Conservation (phyloP, 2,329 filamentous ascomycete species). For the Diaporthe ampelina region DNA sequence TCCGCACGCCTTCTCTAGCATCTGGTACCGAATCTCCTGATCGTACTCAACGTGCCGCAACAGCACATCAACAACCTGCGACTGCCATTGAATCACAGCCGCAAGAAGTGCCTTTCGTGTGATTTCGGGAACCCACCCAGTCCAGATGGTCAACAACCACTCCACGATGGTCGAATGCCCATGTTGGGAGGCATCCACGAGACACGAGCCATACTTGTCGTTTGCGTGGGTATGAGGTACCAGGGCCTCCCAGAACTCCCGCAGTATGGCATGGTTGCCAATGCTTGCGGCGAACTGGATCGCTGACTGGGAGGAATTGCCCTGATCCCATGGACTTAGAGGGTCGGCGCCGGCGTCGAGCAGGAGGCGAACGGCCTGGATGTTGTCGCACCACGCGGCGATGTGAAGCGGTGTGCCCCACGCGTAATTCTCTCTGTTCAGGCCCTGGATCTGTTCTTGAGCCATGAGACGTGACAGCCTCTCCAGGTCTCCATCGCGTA, state of each 20-base stretch:
- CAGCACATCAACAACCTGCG: neutral
- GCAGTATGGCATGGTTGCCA: neutral
- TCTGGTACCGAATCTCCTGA: neutral
- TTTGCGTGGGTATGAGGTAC: neutral
- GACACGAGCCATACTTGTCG: neutral
- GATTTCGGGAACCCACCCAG: neutral
- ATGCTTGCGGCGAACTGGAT: neutral
- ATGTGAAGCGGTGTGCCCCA: neutral
- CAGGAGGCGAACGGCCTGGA: neutral
- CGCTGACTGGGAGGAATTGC: neutral
- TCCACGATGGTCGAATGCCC: neutral
- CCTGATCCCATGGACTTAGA: neutral
- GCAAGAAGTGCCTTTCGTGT: neutral
- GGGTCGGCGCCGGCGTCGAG: neutral
- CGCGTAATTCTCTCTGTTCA: neutral
- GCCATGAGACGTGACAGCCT: neutral
- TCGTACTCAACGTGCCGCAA: neutral
- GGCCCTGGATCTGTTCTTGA: neutral
- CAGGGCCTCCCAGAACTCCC: neutral
- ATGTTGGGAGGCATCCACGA: neutral
- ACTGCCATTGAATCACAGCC: neutral
- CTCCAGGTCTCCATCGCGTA: neutral
- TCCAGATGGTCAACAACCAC: neutral
- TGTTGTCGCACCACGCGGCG: neutral
- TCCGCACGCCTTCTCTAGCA: neutral